These are phyloP conservation scores for Marasmius oreades DNA, from an alignment of 1,284 basidiomycete genomes.

Conservation along the genomic window DNA sequence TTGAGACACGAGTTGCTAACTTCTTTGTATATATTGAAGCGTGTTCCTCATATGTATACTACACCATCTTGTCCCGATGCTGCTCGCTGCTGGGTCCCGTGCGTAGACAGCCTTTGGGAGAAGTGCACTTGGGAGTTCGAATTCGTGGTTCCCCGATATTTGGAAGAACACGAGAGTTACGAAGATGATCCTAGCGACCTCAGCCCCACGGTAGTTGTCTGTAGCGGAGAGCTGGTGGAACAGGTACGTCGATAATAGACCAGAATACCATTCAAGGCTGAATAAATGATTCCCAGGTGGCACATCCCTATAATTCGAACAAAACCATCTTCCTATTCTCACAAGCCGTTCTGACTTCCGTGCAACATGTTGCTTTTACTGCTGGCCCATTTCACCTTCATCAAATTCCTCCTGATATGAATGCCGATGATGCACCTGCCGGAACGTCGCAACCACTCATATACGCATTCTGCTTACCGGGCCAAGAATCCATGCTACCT, in stretches of 20 bases:
- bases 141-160: slow-evolving; percentile 86
- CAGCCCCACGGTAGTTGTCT: slow-evolving; percentile 82
- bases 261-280: slow-evolving; percentile 7
- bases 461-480: slow-evolving; percentile 91
- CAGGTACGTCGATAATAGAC: slow-evolving; percentile 55
- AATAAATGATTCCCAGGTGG: slow-evolving; percentile 52
- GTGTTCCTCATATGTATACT: slow-evolving; percentile 91
- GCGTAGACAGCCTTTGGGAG: slow-evolving; percentile 94
- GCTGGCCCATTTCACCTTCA: slow-evolving; percentile 91
- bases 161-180: slow-evolving; percentile 63
- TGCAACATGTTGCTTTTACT: slow-evolving; percentile 94
- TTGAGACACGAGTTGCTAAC: slow-evolving; percentile 9
- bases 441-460: slow-evolving; percentile 80
- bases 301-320: slow-evolving; percentile 90
- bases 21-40: slow-evolving; percentile 43
- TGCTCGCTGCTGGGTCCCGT: slow-evolving; percentile 96
- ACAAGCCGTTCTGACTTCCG: slow-evolving; percentile 85
- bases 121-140: slow-evolving; percentile 99
- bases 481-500: slow-evolving; percentile 69
- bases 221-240: slow-evolving; percentile 92
- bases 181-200: slow-evolving; percentile 60
- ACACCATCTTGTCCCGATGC: slow-evolving; percentile 87
- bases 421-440: slow-evolving; percentile 55
- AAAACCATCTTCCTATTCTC: slow-evolving; percentile 96
- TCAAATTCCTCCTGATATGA: slow-evolving; percentile 60